These are phyloP conservation scores for Apiospora pterosperma DNA, from an alignment of 2,329 filamentous ascomycete species.

Conservation along the genomic window DNA sequence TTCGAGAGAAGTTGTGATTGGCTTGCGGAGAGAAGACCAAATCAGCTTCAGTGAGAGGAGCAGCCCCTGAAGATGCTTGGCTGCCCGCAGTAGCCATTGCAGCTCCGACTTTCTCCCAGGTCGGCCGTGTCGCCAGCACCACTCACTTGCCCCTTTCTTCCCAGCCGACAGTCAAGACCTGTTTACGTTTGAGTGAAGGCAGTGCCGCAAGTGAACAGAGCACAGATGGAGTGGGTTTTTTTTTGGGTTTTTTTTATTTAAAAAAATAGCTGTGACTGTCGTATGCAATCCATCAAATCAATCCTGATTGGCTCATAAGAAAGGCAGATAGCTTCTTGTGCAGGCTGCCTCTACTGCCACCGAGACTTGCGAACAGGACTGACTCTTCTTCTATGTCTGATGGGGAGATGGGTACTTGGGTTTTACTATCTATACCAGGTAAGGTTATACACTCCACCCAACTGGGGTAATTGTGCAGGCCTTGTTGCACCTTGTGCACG, in stretches of 20 bases:
- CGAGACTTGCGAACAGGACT: neutral
- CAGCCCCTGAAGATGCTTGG: neutral
- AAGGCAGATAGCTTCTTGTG: neutral
- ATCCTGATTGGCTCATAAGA: neutral
- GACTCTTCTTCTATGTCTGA: too few species aligned
- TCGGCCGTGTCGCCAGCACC: too few species aligned
- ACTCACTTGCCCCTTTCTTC: neutral
- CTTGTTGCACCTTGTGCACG: too few species aligned
- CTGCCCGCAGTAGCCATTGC: neutral
- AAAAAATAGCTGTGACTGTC: too few species aligned
- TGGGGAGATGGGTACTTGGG: too few species aligned
- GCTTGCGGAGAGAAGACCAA: conserved; percentile 49
- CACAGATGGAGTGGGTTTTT: neutral
- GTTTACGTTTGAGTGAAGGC: neutral
- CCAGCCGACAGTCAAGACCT: neutral
- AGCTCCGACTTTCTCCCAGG: neutral
- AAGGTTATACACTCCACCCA: too few species aligned
- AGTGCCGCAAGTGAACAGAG: neutral
- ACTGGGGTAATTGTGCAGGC: too few species aligned
- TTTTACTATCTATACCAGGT: too few species aligned
- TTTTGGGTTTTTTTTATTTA: too few species aligned
- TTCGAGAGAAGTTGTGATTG: conserved; percentile 64
- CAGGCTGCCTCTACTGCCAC: neutral
- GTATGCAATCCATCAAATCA: neutral
- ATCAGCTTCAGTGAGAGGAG: conserved; percentile 20